Evolutionary conservation across 305 asterid genomes (phyloP), one percentile per base, ranked within the genome.

Genomic region (Stenogyne calaminthoides): DNA sequence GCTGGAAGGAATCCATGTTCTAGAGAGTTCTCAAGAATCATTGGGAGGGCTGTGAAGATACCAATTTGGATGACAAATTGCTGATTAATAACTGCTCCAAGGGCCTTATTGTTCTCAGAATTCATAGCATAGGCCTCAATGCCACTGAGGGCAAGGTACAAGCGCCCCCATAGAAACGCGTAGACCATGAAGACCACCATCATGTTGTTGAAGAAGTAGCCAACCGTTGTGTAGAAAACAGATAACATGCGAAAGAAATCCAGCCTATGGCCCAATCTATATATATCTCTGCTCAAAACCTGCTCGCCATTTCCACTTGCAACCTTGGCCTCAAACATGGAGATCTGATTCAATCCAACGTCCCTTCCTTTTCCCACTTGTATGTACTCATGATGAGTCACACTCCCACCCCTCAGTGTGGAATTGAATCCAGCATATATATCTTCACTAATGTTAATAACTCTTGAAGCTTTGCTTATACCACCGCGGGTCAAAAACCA

Each of bases 201-300:
- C 98, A 91, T 90, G 74, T 83, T 91, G 83, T 90, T 90, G 88
- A 88, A 94, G 84, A 67, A 94, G 80, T 73, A 91, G 14, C 99
- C 99, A 18, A 94, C 96, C 5, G 98, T 88, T 19, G 99, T 84
- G 72, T 91, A 94, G 86, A 91, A 94, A 74, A 94, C 88, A 2
- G 99, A 94, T 11, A 94, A 96, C 99, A 94, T 94, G 29, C 99
- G 97, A 49, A 94, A 94, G 88, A 94, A 92, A 80, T 94, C 99
- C 16, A 94, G 91, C 49, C 98, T 74, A 67, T 94, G 99, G 58
- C 99, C 99, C 82, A 94, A 80, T 76, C 99, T 68, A 74, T 94
- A 94, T 42, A 94, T 87, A 78, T 94, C 99, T 77, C 99, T 79
- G 83, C 99, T 94, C 88, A 94, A 78, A 27, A 84, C 89, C 83